phyloP scores from a whole-genome alignment of 2,329 filamentous ascomycete species.

The Ophiobolus disseminans region DNA sequence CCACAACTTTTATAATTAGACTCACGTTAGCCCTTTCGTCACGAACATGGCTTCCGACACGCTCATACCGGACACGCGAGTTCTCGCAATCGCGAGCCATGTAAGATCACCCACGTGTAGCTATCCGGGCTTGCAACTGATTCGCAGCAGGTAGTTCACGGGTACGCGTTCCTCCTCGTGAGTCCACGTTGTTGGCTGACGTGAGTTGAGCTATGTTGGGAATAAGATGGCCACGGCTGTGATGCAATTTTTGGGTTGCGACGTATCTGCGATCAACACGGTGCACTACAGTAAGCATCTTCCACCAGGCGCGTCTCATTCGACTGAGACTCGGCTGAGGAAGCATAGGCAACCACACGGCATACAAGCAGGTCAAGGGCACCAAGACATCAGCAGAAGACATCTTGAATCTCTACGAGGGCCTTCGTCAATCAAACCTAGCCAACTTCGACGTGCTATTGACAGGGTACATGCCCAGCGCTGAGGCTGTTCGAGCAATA shows the following conservation, averaged over 20 bases:
- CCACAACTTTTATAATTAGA: background rate
- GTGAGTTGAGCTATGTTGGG: slow-evolving; percentile 78
- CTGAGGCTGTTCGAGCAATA: slow-evolving; percentile 81
- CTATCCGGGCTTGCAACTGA: slow-evolving; percentile 31
- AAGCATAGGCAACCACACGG: slow-evolving; percentile 84
- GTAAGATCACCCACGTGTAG: slow-evolving; percentile 63
- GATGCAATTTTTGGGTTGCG: slow-evolving; percentile 90
- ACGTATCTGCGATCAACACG: slow-evolving; percentile 92
- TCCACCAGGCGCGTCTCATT: too few species aligned
- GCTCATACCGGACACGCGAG: slow-evolving; percentile 67
- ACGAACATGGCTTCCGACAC: slow-evolving; percentile 44
- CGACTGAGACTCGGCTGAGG: too few species aligned
- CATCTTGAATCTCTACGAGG: slow-evolving; percentile 82
- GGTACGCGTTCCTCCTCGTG: slow-evolving; percentile 60
- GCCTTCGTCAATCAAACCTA: slow-evolving; percentile 81
- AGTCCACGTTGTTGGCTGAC: slow-evolving; percentile 19
- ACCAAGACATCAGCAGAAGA: slow-evolving; percentile 81
- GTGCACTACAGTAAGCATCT: slow-evolving; percentile 86
- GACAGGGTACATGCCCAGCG: slow-evolving; percentile 91
- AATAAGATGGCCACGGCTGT: slow-evolving; percentile 97
- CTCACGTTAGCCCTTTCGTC: slow-evolving; percentile 13
- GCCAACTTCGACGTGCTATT: slow-evolving; percentile 93
- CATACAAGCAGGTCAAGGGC: slow-evolving; percentile 87
- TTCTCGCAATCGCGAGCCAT: slow-evolving; percentile 93
- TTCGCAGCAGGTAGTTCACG: slow-evolving; percentile 69